phyloP scores from a whole-genome alignment of 352 stramenopile genomes.

The Globisporangium takayamanum region DNA sequence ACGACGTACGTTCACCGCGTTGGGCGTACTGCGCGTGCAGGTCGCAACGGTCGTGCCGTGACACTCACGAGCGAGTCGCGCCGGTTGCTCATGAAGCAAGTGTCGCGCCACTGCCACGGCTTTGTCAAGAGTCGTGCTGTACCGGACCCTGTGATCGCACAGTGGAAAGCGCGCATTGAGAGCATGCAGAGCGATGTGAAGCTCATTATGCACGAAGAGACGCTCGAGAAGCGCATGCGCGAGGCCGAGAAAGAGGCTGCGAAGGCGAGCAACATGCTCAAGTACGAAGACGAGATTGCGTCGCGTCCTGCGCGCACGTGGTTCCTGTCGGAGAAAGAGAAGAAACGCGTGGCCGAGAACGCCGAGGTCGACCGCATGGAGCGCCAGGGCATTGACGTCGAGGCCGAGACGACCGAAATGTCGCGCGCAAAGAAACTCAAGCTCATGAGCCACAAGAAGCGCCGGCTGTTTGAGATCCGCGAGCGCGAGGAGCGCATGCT shows the following conservation, averaged over 20 bases:
- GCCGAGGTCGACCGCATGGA: constrained; percentile 59
- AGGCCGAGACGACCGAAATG: constrained; percentile 26
- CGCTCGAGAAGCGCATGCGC: constrained; percentile 87
- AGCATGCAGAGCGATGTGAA: constrained; percentile 77
- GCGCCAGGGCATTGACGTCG: constrained; percentile 21
- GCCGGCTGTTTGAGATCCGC: constrained; percentile 74
- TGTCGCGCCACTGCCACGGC: constrained; percentile 82
- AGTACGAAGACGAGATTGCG: constrained; percentile 88
- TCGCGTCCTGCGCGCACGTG: constrained; percentile 84
- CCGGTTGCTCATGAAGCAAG: constrained; percentile 93
- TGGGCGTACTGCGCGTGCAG: constrained; percentile 96
- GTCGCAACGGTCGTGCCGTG: constrained; percentile 87
- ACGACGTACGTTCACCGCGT: constrained; percentile 99
- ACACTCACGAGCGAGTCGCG: constrained; percentile 88
- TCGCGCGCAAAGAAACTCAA: constrained; percentile 76
- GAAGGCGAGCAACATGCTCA: constrained; percentile 86
- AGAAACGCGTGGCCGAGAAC: constrained; percentile 71
- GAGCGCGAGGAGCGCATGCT: constrained; percentile 80
- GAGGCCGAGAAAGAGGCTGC: constrained; percentile 87
- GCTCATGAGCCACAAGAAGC: constrained; percentile 86
- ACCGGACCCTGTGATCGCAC: constrained; percentile 79
- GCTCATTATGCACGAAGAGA: constrained; percentile 82
- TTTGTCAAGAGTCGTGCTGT: constrained; percentile 90
- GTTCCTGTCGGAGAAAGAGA: constrained; percentile 90
- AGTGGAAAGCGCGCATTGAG: constrained; percentile 84